phyloP scores from a whole-genome alignment of 2,329 filamentous ascomycete species.

The Pezicula carpinea region DNA sequence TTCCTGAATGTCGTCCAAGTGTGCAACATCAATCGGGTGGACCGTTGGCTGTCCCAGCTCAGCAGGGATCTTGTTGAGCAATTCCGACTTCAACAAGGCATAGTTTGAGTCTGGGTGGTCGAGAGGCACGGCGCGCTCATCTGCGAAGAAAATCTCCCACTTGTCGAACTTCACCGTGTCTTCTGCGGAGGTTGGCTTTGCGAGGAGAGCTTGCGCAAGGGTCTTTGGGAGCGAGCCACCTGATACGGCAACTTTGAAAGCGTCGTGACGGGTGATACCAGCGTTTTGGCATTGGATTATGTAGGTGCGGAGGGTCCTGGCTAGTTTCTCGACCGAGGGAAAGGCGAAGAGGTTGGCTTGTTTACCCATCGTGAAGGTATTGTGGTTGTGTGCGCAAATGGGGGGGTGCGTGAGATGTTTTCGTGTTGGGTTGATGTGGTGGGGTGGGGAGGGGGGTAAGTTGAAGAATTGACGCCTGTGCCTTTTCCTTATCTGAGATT shows the following conservation, averaged over 20 bases:
- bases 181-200: slow-evolving; percentile 40
- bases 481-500: background rate
- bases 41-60: slow-evolving; percentile 61
- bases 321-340: slow-evolving; percentile 62
- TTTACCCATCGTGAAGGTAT: slow-evolving; percentile 18
- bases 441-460: background rate
- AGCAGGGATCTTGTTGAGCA: slow-evolving; percentile 80
- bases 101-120: slow-evolving; percentile 95
- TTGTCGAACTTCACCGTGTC: slow-evolving; percentile 73
- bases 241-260: slow-evolving; percentile 89
- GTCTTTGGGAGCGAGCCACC: slow-evolving; percentile 89
- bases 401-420: background rate
- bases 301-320: slow-evolving; percentile 73
- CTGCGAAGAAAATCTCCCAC: slow-evolving; percentile 98
- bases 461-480: background rate
- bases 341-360: slow-evolving; percentile 76
- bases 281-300: slow-evolving; percentile 76
- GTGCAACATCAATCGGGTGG: slow-evolving; percentile 68
- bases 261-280: slow-evolving; percentile 72
- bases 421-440: background rate
- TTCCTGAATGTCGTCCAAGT: slow-evolving; percentile 76
- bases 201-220: slow-evolving; percentile 77
- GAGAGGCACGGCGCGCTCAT: slow-evolving; percentile 91
- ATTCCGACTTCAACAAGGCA: slow-evolving; percentile 76
- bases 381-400: background rate